Percentiles rank a stretch among this genome's conserved stretches.
Conservation (phyloP, 192 early-diverging fungal genomes). For the Endogone sp. region DNA sequence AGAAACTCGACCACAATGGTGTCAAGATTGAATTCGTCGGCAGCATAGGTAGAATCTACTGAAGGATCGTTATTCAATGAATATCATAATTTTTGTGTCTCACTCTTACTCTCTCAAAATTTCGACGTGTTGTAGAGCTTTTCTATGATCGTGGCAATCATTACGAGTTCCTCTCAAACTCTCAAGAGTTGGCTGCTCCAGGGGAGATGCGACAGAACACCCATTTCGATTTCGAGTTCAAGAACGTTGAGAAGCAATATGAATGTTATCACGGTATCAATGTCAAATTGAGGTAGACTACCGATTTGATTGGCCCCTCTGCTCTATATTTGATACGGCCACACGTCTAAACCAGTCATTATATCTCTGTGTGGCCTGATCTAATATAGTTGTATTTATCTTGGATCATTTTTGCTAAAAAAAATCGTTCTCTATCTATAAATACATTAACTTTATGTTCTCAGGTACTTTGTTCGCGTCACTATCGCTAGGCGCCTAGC, state of each 20-base stretch:
- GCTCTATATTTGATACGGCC: no score
- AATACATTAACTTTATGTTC: background rate
- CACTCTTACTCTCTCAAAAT: no score
- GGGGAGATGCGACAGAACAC: conserved; percentile 82
- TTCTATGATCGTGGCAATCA: conserved; percentile 95
- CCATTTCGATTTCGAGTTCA: conserved; percentile 95
- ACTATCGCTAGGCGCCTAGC: conserved; percentile 83
- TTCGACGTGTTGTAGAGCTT: conserved; percentile 63
- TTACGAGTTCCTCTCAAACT: conserved; percentile 89
- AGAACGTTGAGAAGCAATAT: conserved; percentile 99
- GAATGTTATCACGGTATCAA: conserved; percentile 99
- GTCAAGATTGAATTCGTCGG: conserved; percentile 99
- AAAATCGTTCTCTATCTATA: no score
- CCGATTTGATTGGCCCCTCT: background rate
- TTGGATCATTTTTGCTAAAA: no score
- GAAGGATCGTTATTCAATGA: background rate
- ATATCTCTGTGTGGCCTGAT: no score
- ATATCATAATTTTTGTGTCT: conserved; percentile 9
- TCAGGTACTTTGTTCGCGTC: conserved; percentile 91
- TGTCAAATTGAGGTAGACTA: conserved; percentile 80
- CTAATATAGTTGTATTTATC: no score
- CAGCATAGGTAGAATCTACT: conserved; percentile 68
- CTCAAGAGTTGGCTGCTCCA: conserved; percentile 92
- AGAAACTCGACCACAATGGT: conserved; percentile 94
- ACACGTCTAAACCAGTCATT: no score